Base-by-base conservation (phyloP, 108 stramenopile species). In the Fistulifera solaris region DNA sequence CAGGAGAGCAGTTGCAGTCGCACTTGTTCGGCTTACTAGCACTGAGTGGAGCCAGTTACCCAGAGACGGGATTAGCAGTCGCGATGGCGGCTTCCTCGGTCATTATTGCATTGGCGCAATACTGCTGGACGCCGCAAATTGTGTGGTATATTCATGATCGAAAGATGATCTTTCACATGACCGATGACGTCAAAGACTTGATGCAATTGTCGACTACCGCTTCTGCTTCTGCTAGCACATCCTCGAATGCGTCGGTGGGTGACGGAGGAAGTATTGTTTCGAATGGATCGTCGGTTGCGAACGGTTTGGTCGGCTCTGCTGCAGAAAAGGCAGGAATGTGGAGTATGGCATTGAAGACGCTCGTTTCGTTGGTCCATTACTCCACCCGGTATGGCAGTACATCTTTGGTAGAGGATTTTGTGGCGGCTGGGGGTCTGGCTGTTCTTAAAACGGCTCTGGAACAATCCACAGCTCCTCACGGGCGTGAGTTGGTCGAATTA, bases 161-260 rank as follows among this genome's bases (percentile, higher is more conserved):
- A 41, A 90, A 89, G 56, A 93, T 94, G 76, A 89, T 96, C 59
- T 62, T 89, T 44, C 89, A 94, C 66, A 91, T 96, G 81, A 91
- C 92, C 19, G 93, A 93, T 58, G 95, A 96, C 65, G 61, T 96
- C 60, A 87, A 89, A 53, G 92, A 96, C 48, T 61, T 96, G 27
- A 79, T 56, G 90, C 78, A 41, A 74, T 89, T 50, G 74, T 69
- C 12, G 40, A 35, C 31, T 35, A 8, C 31, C 8, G 31, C 44
- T 21, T 8, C 31, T 35, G 8, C 31, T 35, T 6, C 48, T 16
- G 16, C 11, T 50, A 45, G 31, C 10, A 23, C 21, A 16, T 16
- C 18, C n/a, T 25, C 18, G 35, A 56, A 48, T 42, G 56, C 59
- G n/a, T 58, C 67, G 8, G 46, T 38, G 12, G 40, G 48, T 10